Percentiles rank a stretch among this genome's conserved stretches.
Conservation (phyloP, 2,329 filamentous ascomycete species). For the Neopestalotiopsis sp. region DNA sequence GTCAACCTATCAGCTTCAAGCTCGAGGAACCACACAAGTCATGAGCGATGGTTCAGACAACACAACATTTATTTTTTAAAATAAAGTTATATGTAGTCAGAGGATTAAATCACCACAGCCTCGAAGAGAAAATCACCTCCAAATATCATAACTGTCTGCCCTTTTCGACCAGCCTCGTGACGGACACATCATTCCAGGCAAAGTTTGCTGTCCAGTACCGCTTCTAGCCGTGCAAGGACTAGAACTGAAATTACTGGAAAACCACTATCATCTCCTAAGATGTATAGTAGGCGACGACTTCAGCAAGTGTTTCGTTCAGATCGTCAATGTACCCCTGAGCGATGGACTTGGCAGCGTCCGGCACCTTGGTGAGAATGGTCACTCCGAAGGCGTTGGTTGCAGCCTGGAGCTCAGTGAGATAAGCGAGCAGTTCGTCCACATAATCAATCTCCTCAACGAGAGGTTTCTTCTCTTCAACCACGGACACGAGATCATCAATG, state of each 20-base stretch:
- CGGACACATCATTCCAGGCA: too few relatives aligned
- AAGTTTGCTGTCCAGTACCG: too few relatives aligned
- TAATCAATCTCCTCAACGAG: constrained; percentile 9
- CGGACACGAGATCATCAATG: constrained; percentile 3
- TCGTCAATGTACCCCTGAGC: constrained; percentile 18
- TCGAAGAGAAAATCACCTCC: too few relatives aligned
- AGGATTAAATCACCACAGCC: too few relatives aligned
- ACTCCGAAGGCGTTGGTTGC: constrained; percentile 14
- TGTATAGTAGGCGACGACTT: constrained; percentile 9
- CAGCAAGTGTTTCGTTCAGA: constrained; percentile 6
- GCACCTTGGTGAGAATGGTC: constrained; percentile 16
- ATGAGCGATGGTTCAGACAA: too few relatives aligned
- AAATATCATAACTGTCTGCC: too few relatives aligned
- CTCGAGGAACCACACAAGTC: too few relatives aligned
- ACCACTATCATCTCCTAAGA: not conserved
- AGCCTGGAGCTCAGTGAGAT: constrained; percentile 4
- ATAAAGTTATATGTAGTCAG: too few relatives aligned
- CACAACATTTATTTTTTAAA: too few relatives aligned
- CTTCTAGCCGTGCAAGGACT: not conserved
- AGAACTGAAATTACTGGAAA: not conserved
- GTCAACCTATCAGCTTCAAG: too few relatives aligned
- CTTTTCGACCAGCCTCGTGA: too few relatives aligned
- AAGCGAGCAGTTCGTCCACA: constrained; percentile 2
- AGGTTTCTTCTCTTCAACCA: constrained; percentile 13
- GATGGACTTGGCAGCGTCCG: constrained; percentile 7